Base-by-base conservation (phyloP, 768 basidiomycete species). In the Pleurotus pulmonarius region DNA sequence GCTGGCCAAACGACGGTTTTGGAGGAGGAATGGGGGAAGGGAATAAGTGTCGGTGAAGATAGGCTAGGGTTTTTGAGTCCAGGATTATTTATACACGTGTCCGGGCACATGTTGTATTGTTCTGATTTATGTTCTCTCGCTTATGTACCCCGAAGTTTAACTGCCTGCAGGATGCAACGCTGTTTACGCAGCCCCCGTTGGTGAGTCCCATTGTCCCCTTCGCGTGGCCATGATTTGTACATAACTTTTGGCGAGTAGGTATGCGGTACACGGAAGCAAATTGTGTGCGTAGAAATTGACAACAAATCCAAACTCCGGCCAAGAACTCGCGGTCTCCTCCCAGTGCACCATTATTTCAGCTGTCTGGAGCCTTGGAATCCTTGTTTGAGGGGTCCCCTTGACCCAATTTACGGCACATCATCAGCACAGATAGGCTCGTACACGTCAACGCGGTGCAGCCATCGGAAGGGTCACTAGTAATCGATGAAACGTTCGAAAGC, bases 21-120 rank as follows among this genome's bases (percentile, higher is more conserved):
- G 64, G 65, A 52, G 65, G 60, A 51, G 63, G 65, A 64, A 60
- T 66, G 64, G 51, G 57, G 37, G 52, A 67, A 61, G 46, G 64
- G 67, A 60, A 72, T 66, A 72, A 68, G 73, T 70, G 70, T 67
- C 70, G 70, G 57, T 71, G 64, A 65, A 69, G 65, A 25, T 34
- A 53, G 61, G 69, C 61, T 51, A 56, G 52, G 57, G 60, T 65
- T 65, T 72, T 68, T 67, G 68, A 67, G 59, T 64, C 69, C 67
- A 69, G 68, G 59, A 64, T 56, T 46, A 61, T 39, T 59, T 43
- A 45, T 65, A 66, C 69, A 70, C 67, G 69, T 69, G 69, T 68
- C 46, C 51, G 39, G 51, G 48, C 65, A 62, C 69, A 69, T 67
- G 67, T 66, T 64, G 48, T 40, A 57, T 56, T 56, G 56, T 56